Base-by-base conservation (phyloP, 257 asterid genomes). In the Solanum chilense region DNA sequence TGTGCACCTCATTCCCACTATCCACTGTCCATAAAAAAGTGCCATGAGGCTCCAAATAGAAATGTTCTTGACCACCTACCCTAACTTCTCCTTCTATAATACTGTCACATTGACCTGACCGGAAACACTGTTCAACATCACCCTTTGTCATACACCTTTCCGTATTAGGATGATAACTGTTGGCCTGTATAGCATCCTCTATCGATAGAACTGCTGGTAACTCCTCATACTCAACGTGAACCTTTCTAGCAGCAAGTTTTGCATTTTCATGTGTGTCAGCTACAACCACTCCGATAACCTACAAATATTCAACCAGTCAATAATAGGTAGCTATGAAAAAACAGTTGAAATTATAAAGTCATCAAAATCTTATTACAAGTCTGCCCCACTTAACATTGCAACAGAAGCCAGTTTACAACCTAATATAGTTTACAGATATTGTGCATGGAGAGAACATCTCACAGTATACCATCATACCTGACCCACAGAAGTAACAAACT, bases 251-350 rank as follows among this genome's bases (percentile, higher is more conserved):
- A 86, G 98, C 97, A 39, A 45, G 87, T 90, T 94, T 95, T 35
- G 99, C 99, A 90, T 95, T 95, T 95, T 95, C 99, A 85, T 95
- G 98, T 23, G 99, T 97, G 92, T 97, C 98, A 84, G 98, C 98
- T 75, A 95, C 99, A 74, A 93, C 98, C 75, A 97, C 99, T 83
- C 98, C 99, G 84, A 97, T 90, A 86, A 91, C 95, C 99, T 97
- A 92, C 92, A 93, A 15, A 86, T 31, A 83, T 85, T 86, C 68
- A 81, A 42, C 45, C 44, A 81, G 31, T 42, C 83, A 42, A n/a
- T n/a, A 76, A 76, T 42, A 42, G 60, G n/a, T 76, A 42, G 83
- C 37, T 41, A 42, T 76, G 83, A 76, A 52, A n/a, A 76, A 41
- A 41, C 12, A 75, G 83, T 76, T 42, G 37, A 42, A 76, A 42